phyloP scores from a whole-genome alignment of 805 yeast species.

The Pichia sporocuriosa region DNA sequence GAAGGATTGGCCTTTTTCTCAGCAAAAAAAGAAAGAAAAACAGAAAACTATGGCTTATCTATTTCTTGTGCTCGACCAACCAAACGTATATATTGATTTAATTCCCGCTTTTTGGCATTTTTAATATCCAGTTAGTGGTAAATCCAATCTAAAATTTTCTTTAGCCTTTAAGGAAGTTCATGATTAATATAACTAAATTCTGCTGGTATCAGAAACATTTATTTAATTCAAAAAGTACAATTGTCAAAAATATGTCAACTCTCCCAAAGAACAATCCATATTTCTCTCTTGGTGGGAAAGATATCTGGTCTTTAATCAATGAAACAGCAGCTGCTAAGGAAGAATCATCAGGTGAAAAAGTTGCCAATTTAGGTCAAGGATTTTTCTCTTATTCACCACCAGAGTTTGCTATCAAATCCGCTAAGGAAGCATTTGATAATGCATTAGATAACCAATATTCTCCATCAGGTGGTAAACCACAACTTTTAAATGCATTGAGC shows the following conservation, averaged over 20 bases:
- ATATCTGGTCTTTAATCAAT: conserved; percentile 92
- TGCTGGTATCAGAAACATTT: too few species aligned
- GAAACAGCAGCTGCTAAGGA: conserved; percentile 89
- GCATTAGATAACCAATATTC: conserved; percentile 89
- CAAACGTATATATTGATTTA: too few species aligned
- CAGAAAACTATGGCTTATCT: too few species aligned
- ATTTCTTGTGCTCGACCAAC: too few species aligned
- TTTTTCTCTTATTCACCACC: conserved; percentile 97
- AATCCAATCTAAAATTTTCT: too few species aligned
- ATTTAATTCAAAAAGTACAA: too few species aligned
- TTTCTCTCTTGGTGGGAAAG: conserved; percentile 69
- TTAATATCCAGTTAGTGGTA: too few species aligned
- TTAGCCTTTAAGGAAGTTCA: too few species aligned
- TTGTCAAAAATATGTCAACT: conserved; percentile 9
- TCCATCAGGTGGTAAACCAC: conserved; percentile 81
- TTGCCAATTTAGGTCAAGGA: conserved; percentile 92
- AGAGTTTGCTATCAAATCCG: conserved; percentile 80
- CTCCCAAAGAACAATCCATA: conserved; percentile 54
- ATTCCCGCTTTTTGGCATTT: too few species aligned
- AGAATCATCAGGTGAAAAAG: conserved; percentile 60
- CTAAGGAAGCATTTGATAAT: conserved; percentile 61
- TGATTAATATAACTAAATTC: too few species aligned
- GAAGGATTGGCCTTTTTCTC: too few species aligned
- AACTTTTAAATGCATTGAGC: conserved; percentile 62
- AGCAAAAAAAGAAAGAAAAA: too few species aligned